A percentile compares a stretch with the other conserved stretches of the same genome.
phyloP scores from a whole-genome alignment of 768 basidiomycete genomes.

The Suillus decipiens region DNA sequence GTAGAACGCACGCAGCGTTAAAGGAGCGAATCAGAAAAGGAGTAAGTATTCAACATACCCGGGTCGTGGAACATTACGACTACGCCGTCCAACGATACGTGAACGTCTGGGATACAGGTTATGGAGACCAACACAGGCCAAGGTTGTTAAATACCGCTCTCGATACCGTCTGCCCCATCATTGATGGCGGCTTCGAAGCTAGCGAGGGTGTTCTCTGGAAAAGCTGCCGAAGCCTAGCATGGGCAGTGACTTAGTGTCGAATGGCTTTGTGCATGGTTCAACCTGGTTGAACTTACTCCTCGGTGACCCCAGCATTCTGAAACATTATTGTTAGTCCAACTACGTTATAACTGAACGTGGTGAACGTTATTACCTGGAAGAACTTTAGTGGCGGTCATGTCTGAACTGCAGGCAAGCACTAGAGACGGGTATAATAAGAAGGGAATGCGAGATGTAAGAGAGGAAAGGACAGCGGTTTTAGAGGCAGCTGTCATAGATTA shows the following conservation, averaged over 20 bases:
- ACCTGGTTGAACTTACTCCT: constrained; percentile 54
- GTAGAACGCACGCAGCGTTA: constrained; percentile 24
- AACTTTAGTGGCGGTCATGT: constrained; percentile 25
- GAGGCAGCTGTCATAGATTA: constrained; percentile 17
- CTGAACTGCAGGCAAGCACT: constrained; percentile 11
- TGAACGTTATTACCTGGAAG: constrained; percentile 28
- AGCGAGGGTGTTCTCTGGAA: constrained; percentile 93
- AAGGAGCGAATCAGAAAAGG: constrained; percentile 25
- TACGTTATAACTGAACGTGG: background rate
- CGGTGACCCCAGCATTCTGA: constrained; percentile 83
- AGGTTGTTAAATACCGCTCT: constrained; percentile 79
- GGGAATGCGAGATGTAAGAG: background rate
- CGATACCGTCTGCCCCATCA: constrained; percentile 95
- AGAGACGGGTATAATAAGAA: constrained; percentile 5
- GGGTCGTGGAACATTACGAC: constrained; percentile 98
- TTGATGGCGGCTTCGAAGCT: constrained; percentile 94
- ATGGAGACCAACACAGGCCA: constrained; percentile 43
- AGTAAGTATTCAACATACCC: constrained; percentile 41
- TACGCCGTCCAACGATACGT: constrained; percentile 84
- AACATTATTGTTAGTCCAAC: constrained; percentile 6
- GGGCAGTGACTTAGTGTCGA: constrained; percentile 18
- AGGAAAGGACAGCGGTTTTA: constrained; percentile 5
- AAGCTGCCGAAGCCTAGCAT: constrained; percentile 75
- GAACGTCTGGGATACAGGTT: constrained; percentile 81
- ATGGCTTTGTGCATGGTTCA: constrained; percentile 34